Evolutionary conservation across 495 filamentous ascomycete genomes (phyloP).

Genomic region (Tuber brumale): DNA sequence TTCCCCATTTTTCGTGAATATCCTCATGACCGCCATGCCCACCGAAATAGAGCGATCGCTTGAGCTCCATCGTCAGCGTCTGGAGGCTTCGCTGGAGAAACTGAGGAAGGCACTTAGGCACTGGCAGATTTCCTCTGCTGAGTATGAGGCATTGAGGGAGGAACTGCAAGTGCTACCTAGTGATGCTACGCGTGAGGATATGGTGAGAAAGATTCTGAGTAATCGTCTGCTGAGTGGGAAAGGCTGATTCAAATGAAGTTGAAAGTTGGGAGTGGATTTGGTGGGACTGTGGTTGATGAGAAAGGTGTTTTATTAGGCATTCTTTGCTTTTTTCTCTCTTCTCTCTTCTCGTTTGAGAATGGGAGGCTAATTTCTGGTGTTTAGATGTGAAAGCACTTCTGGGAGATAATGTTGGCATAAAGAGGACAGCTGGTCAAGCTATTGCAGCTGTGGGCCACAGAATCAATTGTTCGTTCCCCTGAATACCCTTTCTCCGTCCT

Average conservation of each 20-base stretch:
- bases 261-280: slow-evolving; percentile 48
- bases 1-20: background rate
- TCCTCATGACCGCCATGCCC: slow-evolving; percentile 7
- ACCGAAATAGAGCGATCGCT: slow-evolving; percentile 44
- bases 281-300: slow-evolving; percentile 53
- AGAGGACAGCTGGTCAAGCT: slow-evolving; percentile 52
- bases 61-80: slow-evolving; percentile 64
- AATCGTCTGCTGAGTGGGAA: slow-evolving; percentile 20
- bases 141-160: slow-evolving; percentile 82
- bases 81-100: slow-evolving; percentile 69
- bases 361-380: slow-evolving; percentile 43
- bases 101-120: slow-evolving; percentile 69
- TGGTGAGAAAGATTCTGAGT: slow-evolving; percentile 42
- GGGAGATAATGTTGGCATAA: slow-evolving; percentile 49
- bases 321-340: slow-evolving; percentile 4
- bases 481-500: background rate
- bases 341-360: slow-evolving; percentile 28
- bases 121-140: slow-evolving; percentile 84
- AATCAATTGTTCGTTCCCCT: slow-evolving; percentile 56
- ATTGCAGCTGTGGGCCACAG: slow-evolving; percentile 64
- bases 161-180: slow-evolving; percentile 57
- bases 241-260: slow-evolving; percentile 33
- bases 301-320: slow-evolving; percentile 44
- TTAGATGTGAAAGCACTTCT: slow-evolving; percentile 60
- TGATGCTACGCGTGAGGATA: slow-evolving; percentile 49